Conservation (phyloP, 805 yeast species). For the Saccharomycopsis sp. region DNA sequence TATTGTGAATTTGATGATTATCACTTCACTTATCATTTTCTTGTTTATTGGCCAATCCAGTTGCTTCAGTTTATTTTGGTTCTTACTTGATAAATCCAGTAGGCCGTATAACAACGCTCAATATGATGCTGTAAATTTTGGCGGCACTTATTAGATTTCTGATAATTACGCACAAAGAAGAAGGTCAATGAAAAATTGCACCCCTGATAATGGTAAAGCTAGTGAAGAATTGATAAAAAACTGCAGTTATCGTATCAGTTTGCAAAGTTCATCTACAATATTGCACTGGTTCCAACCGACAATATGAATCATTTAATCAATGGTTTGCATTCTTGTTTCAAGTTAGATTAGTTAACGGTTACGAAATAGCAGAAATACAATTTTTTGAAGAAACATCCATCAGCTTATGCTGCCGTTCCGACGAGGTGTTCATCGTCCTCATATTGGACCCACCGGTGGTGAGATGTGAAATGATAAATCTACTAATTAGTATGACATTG, state of each 20-base stretch:
- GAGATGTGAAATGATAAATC: conserved; percentile 25
- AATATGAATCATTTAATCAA: conserved; percentile 20
- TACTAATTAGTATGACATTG: conserved; percentile 15
- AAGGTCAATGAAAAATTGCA: too few relatives aligned
- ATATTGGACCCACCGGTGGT: conserved; percentile 26
- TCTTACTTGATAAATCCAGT: conserved; percentile 9
- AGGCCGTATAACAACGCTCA: conserved; percentile 19
- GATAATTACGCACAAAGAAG: conserved; percentile 4
- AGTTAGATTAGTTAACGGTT: conserved; percentile 22
- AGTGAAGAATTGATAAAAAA: conserved; percentile 11
- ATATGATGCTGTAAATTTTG: conserved; percentile 23
- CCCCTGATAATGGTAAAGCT: too few relatives aligned
- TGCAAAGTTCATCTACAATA: conserved; percentile 22
- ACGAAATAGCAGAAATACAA: conserved; percentile 26
- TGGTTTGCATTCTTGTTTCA: conserved; percentile 18
- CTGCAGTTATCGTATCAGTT: conserved; percentile 21
- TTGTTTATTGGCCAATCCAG: too few relatives aligned
- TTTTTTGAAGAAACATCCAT: conserved; percentile 25
- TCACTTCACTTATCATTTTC: too few relatives aligned
- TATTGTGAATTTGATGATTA: too few relatives aligned
- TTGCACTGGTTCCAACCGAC: conserved; percentile 23
- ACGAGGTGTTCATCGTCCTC: conserved; percentile 25
- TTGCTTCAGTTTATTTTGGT: too few relatives aligned
- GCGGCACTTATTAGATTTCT: conserved; percentile 18
- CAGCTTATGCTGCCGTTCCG: conserved; percentile 25